phyloP scores from a whole-genome alignment of 257 asterid genomes.

The Cruciata laevipes region DNA sequence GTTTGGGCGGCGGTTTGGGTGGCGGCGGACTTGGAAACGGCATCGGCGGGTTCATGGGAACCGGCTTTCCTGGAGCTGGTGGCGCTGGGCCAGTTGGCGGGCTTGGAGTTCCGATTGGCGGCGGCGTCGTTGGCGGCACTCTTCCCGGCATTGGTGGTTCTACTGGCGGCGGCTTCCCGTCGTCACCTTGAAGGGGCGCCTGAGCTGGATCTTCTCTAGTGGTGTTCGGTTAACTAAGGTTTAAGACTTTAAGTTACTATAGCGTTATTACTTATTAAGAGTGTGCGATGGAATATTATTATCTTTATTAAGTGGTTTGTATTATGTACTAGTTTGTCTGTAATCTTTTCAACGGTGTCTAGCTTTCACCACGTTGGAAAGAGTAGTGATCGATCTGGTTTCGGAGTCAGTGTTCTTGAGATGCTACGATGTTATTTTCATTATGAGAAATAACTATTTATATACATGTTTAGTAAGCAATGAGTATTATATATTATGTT shows the following conservation, averaged over 20 bases:
- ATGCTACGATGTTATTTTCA: too few relatives aligned
- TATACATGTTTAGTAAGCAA: too few relatives aligned
- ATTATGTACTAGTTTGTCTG: background rate
- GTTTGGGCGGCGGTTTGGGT: slow-evolving; percentile 16
- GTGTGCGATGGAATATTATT: background rate
- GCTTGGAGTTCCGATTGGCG: slow-evolving; percentile 15
- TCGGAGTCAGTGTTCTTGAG: background rate
- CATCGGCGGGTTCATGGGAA: slow-evolving; percentile 15
- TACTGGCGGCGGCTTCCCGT: slow-evolving; percentile 11
- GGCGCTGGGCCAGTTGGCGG: slow-evolving; percentile 25
- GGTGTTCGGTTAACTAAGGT: background rate
- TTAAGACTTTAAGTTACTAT: background rate
- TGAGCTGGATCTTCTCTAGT: background rate
- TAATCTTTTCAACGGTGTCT: background rate
- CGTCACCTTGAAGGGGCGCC: slow-evolving; percentile 1
- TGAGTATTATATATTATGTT: too few relatives aligned
- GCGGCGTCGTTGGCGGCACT: slow-evolving; percentile 16
- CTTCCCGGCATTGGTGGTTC: slow-evolving; percentile 11
- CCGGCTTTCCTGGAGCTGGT: slow-evolving; percentile 19
- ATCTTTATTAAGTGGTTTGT: background rate
- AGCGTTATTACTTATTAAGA: background rate
- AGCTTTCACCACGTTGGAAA: background rate
- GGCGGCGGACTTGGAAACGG: slow-evolving; percentile 21
- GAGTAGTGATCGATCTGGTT: background rate
- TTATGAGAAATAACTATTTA: too few relatives aligned